A percentile compares a stretch with the other conserved stretches of the same genome.
These are phyloP conservation scores for Spatholobus suberectus DNA, from an alignment of 306 rosid genomes.

Conservation along the genomic window DNA sequence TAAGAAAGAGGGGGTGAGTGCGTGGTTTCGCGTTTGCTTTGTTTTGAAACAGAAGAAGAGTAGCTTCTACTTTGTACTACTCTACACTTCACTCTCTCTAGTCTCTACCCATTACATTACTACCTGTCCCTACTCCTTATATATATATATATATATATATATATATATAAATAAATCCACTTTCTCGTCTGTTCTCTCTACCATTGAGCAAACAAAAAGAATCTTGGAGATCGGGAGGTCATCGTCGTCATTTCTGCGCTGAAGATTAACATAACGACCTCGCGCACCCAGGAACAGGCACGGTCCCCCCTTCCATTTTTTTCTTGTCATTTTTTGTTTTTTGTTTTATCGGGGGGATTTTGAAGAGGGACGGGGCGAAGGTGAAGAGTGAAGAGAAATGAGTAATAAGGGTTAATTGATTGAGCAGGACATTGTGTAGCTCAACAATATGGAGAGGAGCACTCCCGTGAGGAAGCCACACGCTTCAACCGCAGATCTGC, in stretches of 20 bases:
- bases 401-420: neutral
- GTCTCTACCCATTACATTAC: neutral
- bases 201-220: conserved; percentile 36
- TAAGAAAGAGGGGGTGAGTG: neutral
- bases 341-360: neutral
- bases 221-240: conserved; percentile 48
- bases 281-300: conserved; percentile 27
- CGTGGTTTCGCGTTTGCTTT: conserved; percentile 39
- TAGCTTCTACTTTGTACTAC: conserved; percentile 54
- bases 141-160: neutral
- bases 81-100: conserved; percentile 26
- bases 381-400: conserved; percentile 6
- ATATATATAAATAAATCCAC: conserved; percentile 38
- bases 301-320: neutral
- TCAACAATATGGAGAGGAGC: conserved; percentile 66
- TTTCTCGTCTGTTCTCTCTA: conserved; percentile 3
- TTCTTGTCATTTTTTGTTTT: neutral
- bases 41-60: conserved; percentile 59
- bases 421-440: neutral
- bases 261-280: conserved; percentile 29
- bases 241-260: conserved; percentile 47
- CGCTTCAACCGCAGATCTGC: conserved; percentile 99
- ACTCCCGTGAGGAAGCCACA: conserved; percentile 95
- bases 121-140: neutral
- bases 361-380: neutral